A percentile compares a stretch with the other conserved stretches of the same genome.
Conservation (phyloP, 805 yeast species). For the Jamesozyma hellenica region DNA sequence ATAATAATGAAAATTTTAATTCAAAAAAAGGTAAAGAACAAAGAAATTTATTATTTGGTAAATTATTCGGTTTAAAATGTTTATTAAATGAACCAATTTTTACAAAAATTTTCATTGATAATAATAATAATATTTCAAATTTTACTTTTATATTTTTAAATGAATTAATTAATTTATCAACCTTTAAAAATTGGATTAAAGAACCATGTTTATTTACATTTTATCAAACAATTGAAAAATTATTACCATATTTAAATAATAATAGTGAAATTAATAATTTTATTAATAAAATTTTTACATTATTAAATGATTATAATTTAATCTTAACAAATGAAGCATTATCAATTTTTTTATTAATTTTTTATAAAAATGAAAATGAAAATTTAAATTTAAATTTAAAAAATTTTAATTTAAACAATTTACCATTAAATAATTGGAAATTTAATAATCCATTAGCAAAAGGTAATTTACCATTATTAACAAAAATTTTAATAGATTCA, state of each 20-base stretch:
- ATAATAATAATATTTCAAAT: conserved; percentile 14
- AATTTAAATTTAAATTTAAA: conserved; percentile 1
- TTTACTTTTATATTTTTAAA: conserved; percentile 36
- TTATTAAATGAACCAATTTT: conserved; percentile 46
- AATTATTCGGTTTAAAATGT: conserved; percentile 74
- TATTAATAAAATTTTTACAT: conserved; percentile 29
- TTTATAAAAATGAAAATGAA: conserved; percentile 7
- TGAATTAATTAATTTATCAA: conserved; percentile 46
- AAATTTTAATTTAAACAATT: conserved; percentile 12
- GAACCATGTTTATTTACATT: conserved; percentile 72
- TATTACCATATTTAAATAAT: conserved; percentile 17
- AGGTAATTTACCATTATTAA: conserved; percentile 51
- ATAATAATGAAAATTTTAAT: conserved; percentile 29
- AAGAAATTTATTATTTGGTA: conserved; percentile 71
- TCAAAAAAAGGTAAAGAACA: conserved; percentile 70
- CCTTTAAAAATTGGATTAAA: conserved; percentile 70
- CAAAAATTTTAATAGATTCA: conserved; percentile 54
- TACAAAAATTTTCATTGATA: conserved; percentile 22
- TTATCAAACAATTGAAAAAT: conserved; percentile 38
- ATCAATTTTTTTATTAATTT: conserved; percentile 45
- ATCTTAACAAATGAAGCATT: conserved; percentile 70
- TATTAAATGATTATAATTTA: conserved; percentile 43
- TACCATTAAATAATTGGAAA: conserved; percentile 59
- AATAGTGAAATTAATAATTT: no score
- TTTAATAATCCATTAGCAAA: conserved; percentile 61